Percentiles rank a stretch among this genome's conserved stretches.
phyloP scores from a whole-genome alignment of 768 basidiomycete species.

The Trichaptum fuscoviolaceum region DNA sequence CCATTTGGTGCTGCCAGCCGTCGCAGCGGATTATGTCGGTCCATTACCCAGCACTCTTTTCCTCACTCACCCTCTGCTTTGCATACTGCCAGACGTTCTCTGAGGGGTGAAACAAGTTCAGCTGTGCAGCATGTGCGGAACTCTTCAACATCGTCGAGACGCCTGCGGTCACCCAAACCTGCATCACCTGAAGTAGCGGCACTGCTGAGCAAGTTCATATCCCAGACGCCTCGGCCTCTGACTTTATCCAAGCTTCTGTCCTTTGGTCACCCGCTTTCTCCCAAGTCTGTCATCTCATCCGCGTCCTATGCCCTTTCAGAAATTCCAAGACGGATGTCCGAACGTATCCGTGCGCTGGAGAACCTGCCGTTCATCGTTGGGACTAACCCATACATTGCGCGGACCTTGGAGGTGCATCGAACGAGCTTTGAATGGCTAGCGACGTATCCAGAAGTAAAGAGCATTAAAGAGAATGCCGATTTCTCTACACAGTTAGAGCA shows the following conservation, averaged over 20 bases:
- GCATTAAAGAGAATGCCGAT: constrained; percentile 59
- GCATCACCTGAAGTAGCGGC: constrained; percentile 48
- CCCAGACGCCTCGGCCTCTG: constrained; percentile 60
- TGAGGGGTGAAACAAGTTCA: not conserved
- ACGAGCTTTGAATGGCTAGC: constrained; percentile 68
- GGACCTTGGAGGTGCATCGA: constrained; percentile 60
- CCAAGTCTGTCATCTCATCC: constrained; percentile 68
- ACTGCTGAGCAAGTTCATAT: constrained; percentile 57
- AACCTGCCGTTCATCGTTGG: constrained; percentile 83
- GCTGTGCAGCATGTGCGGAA: not conserved
- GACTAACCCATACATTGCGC: constrained; percentile 81
- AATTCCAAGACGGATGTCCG: constrained; percentile 71
- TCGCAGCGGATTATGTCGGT: no score
- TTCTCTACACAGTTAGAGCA: constrained; percentile 66
- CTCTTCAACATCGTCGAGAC: not conserved
- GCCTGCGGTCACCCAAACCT: constrained; percentile 42
- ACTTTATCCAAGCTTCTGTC: constrained; percentile 71
- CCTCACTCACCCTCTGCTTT: not conserved
- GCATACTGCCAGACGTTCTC: not conserved
- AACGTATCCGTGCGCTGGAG: constrained; percentile 69
- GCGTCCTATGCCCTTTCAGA: constrained; percentile 69
- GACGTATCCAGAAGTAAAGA: constrained; percentile 58
- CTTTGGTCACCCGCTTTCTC: constrained; percentile 67
- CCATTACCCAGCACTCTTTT: not conserved
- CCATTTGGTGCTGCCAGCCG: no score